phyloP scores from a whole-genome alignment of 2,329 filamentous ascomycete species.

The Sclerotinia glacialis region DNA sequence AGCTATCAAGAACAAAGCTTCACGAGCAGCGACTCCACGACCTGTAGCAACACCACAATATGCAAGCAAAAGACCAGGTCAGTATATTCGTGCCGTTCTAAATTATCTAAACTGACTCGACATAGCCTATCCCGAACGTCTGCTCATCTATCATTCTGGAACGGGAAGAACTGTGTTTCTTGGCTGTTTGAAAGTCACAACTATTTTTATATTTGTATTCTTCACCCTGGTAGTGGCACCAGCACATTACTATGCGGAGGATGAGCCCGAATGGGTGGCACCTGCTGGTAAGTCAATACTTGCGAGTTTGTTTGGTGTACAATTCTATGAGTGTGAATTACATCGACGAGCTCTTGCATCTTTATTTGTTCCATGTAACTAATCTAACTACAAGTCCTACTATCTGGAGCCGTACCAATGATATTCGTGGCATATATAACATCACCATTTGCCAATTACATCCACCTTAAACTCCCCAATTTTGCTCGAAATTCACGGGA shows the following conservation, averaged over 20 bases:
- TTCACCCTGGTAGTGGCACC: slow-evolving; percentile 62
- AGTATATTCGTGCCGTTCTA: neutral
- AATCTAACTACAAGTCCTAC: slow-evolving; percentile 46
- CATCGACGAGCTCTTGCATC: neutral
- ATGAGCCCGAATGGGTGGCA: slow-evolving; percentile 35
- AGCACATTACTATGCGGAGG: slow-evolving; percentile 32
- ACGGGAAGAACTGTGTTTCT: slow-evolving; percentile 64
- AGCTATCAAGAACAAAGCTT: neutral
- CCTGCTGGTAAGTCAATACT: slow-evolving; percentile 29
- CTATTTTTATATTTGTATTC: slow-evolving; percentile 65
- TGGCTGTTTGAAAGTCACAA: slow-evolving; percentile 67
- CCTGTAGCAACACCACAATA: slow-evolving; percentile 13
- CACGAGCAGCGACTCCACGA: neutral
- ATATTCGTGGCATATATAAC: slow-evolving; percentile 62
- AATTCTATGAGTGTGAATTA: slow-evolving; percentile 1
- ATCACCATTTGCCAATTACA: slow-evolving; percentile 67
- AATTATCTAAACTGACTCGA: neutral
- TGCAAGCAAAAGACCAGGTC: slow-evolving; percentile 19
- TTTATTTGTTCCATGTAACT: neutral
- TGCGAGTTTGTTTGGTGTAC: no score
- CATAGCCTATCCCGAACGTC: slow-evolving; percentile 52
- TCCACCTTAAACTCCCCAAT: slow-evolving; percentile 66
- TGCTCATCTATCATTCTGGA: slow-evolving; percentile 76
- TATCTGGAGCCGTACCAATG: slow-evolving; percentile 63
- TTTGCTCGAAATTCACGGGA: slow-evolving; percentile 61